Evolutionary conservation across 352 stramenopile genomes (phyloP).

Genomic region (Aphanomyces astaci): DNA sequence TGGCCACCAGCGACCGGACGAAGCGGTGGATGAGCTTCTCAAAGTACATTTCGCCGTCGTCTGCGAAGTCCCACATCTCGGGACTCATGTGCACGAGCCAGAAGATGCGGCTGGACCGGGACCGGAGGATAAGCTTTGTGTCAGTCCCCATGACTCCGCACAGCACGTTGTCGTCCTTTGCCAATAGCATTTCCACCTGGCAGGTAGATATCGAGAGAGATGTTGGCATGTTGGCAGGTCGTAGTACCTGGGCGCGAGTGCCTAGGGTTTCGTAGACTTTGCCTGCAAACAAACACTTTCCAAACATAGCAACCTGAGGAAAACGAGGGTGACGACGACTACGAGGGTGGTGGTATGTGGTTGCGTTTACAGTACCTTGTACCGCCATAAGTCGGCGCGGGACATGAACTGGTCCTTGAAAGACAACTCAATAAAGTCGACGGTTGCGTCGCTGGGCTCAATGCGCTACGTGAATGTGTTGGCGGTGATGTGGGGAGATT

Average conservation of each 20-base stretch:
- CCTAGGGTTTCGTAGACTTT: constrained; percentile 54
- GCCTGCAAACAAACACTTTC: constrained; percentile 68
- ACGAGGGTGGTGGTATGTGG: too few species aligned
- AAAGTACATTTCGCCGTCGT: constrained; percentile 85
- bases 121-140: constrained; percentile 96
- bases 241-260: constrained; percentile 81
- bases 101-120: constrained; percentile 91
- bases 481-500: neutral
- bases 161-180: constrained; percentile 50
- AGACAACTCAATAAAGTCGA: constrained; percentile 83
- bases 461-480: constrained; percentile 34
- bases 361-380: too few species aligned
- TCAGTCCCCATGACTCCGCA: constrained; percentile 92
- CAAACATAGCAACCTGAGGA: constrained; percentile 46
- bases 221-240: too few species aligned
- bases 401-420: constrained; percentile 90
- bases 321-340: neutral
- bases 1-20: constrained; percentile 59
- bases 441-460: constrained; percentile 42
- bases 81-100: constrained; percentile 97
- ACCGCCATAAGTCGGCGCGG: constrained; percentile 83
- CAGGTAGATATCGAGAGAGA: too few species aligned
- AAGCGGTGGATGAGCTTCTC: constrained; percentile 84
- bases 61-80: constrained; percentile 91
- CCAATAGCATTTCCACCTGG: constrained; percentile 72